These are phyloP conservation scores for Carallia pectinifolia DNA, from an alignment of 345 rosid genomes.

Conservation along the genomic window DNA sequence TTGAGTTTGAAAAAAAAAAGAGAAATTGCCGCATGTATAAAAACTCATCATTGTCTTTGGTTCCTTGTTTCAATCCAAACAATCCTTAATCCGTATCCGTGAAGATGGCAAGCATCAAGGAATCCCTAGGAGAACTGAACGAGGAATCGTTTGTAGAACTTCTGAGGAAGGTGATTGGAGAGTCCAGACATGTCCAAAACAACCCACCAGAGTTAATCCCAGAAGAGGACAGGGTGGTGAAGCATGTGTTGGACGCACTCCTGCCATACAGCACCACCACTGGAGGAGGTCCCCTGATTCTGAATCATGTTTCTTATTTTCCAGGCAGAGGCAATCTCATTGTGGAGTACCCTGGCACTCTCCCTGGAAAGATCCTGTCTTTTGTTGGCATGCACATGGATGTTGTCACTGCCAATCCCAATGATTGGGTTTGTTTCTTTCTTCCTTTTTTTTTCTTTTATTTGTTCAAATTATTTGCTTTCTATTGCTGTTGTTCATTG, in stretches of 20 bases:
- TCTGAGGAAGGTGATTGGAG: conserved; percentile 71
- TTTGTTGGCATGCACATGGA: conserved; percentile 99
- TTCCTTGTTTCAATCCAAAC: background rate
- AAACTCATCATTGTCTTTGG: background rate
- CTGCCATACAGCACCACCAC: conserved; percentile 71
- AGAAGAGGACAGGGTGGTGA: conserved; percentile 77
- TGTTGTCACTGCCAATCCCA: conserved; percentile 94
- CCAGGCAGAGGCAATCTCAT: conserved; percentile 85
- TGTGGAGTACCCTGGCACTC: conserved; percentile 95
- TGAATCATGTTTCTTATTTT: conserved; percentile 69
- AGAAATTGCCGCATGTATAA: no score
- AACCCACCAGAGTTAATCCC: conserved; percentile 96
- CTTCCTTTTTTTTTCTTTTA: conserved; percentile 5
- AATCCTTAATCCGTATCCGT: background rate
- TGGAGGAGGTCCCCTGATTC: conserved; percentile 81
- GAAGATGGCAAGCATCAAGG: conserved; percentile 23
- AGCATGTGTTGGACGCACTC: conserved; percentile 71
- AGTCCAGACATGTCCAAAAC: conserved; percentile 75
- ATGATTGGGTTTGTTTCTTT: conserved; percentile 66
- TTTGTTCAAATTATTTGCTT: background rate
- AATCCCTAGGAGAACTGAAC: conserved; percentile 57
- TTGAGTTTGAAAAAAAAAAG: no score
- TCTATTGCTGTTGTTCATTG: background rate
- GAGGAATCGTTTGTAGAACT: conserved; percentile 65
- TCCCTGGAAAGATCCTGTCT: conserved; percentile 78